phyloP scores from a whole-genome alignment of 1,139 yeast species.

The Scheffersomyces insectosa region DNA sequence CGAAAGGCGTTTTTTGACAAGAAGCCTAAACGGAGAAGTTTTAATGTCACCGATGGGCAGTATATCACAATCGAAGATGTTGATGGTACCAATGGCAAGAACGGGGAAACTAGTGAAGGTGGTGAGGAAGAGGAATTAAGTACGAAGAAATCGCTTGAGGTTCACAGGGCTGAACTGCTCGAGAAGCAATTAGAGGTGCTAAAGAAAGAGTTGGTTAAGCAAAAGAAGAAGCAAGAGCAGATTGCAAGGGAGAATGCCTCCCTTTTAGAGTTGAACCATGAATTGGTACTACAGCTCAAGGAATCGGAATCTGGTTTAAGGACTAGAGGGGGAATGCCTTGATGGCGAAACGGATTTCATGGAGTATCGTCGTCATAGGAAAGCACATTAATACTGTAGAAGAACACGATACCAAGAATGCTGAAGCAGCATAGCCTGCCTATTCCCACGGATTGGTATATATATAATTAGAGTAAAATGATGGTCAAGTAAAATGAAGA shows the following conservation, averaged over 20 bases:
- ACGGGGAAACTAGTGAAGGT: constrained; percentile 1
- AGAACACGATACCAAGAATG: too few species aligned
- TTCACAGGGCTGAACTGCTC: constrained; percentile 15
- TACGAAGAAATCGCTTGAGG: constrained; percentile 12
- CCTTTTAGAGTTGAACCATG: constrained; percentile 36
- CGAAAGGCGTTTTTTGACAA: constrained; percentile 4
- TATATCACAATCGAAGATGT: constrained; percentile 1
- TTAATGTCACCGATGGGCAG: constrained; percentile 4
- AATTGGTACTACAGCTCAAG: constrained; percentile 15
- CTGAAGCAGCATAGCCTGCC: too few species aligned
- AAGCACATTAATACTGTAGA: too few species aligned
- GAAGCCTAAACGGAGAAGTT: constrained; percentile 1
- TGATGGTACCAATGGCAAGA: too few species aligned
- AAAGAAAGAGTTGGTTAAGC: constrained; percentile 26
- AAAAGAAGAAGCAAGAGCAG: constrained; percentile 24
- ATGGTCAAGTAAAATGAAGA: too few species aligned
- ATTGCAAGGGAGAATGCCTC: constrained; percentile 31
- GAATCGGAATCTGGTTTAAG: too few species aligned
- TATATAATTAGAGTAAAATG: too few species aligned
- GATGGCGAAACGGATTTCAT: too few species aligned
- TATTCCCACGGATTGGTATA: too few species aligned
- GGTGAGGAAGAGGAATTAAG: constrained; percentile 1
- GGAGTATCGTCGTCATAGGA: too few species aligned
- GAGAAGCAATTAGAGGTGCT: constrained; percentile 19
- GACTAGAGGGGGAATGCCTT: too few species aligned